Percentiles rank a stretch among this genome's conserved stretches.
Evolutionary conservation across 2,329 filamentous ascomycete species (phyloP).

Genomic region (Penicillium sp.): DNA sequence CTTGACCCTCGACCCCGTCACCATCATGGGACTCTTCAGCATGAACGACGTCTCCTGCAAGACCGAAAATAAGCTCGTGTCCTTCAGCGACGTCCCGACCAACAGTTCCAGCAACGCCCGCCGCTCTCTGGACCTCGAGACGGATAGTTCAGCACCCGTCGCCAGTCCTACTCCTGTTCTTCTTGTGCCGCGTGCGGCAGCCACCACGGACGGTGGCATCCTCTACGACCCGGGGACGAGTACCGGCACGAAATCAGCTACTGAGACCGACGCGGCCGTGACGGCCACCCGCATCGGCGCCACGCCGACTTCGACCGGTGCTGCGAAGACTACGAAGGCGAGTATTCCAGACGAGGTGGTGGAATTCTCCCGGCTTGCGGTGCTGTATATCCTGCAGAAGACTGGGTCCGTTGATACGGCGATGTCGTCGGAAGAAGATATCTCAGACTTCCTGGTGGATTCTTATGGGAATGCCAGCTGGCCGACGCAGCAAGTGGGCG

Average conservation of each 20-base stretch:
- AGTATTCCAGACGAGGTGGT: slow-evolving; percentile 26
- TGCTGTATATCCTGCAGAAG: slow-evolving; percentile 46
- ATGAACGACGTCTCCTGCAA: slow-evolving; percentile 74
- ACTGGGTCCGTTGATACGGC: slow-evolving; percentile 35
- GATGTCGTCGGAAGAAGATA: slow-evolving; percentile 29
- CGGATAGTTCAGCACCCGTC: not conserved
- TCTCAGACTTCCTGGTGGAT: slow-evolving; percentile 35
- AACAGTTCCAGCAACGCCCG: slow-evolving; percentile 29
- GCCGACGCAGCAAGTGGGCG: slow-evolving; percentile 22
- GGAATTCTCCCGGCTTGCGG: slow-evolving; percentile 39
- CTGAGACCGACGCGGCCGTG: slow-evolving; percentile 18
- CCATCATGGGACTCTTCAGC: slow-evolving; percentile 76
- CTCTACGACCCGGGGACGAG: slow-evolving; percentile 36
- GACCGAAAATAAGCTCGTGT: slow-evolving; percentile 83
- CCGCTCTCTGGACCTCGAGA: slow-evolving; percentile 16
- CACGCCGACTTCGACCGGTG: not conserved
- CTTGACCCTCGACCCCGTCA: slow-evolving; percentile 70
- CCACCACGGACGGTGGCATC: slow-evolving; percentile 42
- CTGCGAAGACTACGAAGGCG: not conserved
- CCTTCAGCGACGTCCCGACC: slow-evolving; percentile 64
- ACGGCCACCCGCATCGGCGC: slow-evolving; percentile 8
- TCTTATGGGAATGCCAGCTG: slow-evolving; percentile 25
- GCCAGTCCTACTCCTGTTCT: slow-evolving; percentile 12
- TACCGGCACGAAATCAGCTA: slow-evolving; percentile 21
- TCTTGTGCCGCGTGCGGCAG: slow-evolving; percentile 28